Conservation (phyloP, 768 basidiomycete species). For the Pisolithus tinctorius region DNA sequence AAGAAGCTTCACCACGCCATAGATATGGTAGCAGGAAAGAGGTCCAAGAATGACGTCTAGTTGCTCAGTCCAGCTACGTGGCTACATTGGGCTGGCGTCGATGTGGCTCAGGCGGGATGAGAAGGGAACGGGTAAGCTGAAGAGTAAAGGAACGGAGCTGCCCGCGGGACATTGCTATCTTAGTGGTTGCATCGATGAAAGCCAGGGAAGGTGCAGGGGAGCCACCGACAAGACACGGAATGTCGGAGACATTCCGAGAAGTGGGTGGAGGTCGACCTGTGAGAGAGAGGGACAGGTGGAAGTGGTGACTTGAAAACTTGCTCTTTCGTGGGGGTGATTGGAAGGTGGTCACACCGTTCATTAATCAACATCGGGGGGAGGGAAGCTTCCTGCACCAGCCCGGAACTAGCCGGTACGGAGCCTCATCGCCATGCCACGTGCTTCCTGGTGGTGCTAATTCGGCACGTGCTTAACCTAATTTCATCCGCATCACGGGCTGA, state of each 20-base stretch:
- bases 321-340: conserved; percentile 12
- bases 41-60: conserved; percentile 54
- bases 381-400: too few species aligned
- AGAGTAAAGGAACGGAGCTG: conserved; percentile 49
- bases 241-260: conserved; percentile 14
- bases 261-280: conserved; percentile 27
- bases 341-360: neutral
- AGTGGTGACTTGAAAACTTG: conserved; percentile 14
- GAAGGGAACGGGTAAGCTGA: conserved; percentile 54
- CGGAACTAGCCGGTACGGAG: too few species aligned
- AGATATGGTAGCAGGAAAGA: conserved; percentile 55
- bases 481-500: too few species aligned
- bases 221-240: conserved; percentile 30
- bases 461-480: too few species aligned
- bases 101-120: conserved; percentile 36
- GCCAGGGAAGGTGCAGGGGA: conserved; percentile 42
- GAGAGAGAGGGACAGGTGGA: conserved; percentile 13
- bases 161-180: conserved; percentile 47
- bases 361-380: too few species aligned
- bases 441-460: too few species aligned
- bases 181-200: conserved; percentile 62
- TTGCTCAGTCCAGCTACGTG: neutral
- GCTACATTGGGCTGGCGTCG: conserved; percentile 40
- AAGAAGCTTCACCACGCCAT: conserved; percentile 55
- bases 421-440: too few species aligned